Evolutionary conservation across 345 rosid species (phyloP).

Genomic region (Aegle marmelos): DNA sequence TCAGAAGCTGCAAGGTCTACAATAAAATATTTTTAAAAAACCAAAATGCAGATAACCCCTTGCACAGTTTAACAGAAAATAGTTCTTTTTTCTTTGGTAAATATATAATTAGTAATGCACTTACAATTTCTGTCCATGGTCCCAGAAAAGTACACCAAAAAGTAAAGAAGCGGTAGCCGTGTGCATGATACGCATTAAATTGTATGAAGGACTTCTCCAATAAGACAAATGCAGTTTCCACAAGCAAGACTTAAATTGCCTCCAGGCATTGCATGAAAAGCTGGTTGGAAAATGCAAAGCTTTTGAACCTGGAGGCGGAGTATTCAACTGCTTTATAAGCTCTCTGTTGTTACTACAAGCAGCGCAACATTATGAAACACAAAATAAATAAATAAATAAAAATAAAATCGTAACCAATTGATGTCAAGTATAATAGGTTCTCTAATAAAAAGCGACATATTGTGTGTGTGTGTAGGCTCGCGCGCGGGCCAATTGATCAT

Average conservation of each 20-base stretch:
- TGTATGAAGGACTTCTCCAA: slow-evolving; percentile 84
- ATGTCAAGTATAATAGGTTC: no score
- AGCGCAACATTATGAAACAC: background rate
- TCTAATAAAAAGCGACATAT: no score
- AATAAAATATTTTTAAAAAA: no score
- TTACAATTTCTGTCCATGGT: slow-evolving; percentile 66
- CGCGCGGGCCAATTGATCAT: no score
- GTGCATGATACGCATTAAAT: slow-evolving; percentile 45
- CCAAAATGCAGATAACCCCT: no score
- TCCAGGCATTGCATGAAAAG: slow-evolving; percentile 54
- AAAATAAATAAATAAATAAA: background rate
- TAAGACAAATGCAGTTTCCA: slow-evolving; percentile 79
- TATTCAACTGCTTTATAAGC: slow-evolving; percentile 41
- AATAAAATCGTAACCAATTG: background rate
- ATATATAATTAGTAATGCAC: slow-evolving; percentile 10
- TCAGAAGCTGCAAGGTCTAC: no score
- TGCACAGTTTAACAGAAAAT: no score
- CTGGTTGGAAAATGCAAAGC: slow-evolving; percentile 55
- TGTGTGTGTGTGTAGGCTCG: no score
- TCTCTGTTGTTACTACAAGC: slow-evolving; percentile 43
- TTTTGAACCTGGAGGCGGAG: slow-evolving; percentile 40
- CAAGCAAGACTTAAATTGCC: slow-evolving; percentile 63
- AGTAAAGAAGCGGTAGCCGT: slow-evolving; percentile 39
- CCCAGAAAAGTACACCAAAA: slow-evolving; percentile 65
- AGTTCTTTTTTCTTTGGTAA: no score